Evolutionary conservation across 1,284 basidiomycete genomes (phyloP), one percentile per base, ranked within the genome.

Genomic region (Fereydounia khargensis): DNA sequence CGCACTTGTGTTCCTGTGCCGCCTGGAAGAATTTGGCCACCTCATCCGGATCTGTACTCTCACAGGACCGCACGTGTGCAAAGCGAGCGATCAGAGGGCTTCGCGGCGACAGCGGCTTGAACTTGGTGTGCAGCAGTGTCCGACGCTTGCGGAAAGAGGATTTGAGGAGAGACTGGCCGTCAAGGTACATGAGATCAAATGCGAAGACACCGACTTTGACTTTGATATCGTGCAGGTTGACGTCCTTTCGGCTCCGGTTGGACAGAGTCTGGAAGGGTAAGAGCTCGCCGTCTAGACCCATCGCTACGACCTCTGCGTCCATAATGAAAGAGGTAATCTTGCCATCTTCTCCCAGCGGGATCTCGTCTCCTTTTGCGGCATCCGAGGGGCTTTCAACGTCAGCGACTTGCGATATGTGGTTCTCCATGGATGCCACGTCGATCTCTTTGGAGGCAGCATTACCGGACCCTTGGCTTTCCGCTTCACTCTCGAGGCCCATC

Each of bases 1-100:
- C 91, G 51, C 87, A 89, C 47, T 85, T 85, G 73, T 85, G 85
- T 67, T 85, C 83, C n/a, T 90, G 81, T 4, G 89, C 86, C 51
- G 81, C 80, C 60, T 84, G 80, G 82, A 91, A 91, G 74, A 95
- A 95, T 16, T 44, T 81, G 68, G 87, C 82, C 8, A 95, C 81
- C 8, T 79, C 82, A 17, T 83, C 82, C 39, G 81, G 80, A 55
- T 80, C 74, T 52, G 81, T 78, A 76, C 86, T 89, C 70, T 89
- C 87, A 58, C 86, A 84, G 46, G 82, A 86, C 58, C 84, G 81
- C 23, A 92, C 88, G 72, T 90, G 88, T 35, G 81, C 79, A 60
- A 92, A 87, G 7, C 82, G 81, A 7, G 91, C 88, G 2, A 79
- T 68, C 19, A 60, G 81, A 49, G 57, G 80, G 75, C 78, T 77